Conservation (phyloP, 495 filamentous ascomycete genomes). For the Baudoinia panamericana region DNA sequence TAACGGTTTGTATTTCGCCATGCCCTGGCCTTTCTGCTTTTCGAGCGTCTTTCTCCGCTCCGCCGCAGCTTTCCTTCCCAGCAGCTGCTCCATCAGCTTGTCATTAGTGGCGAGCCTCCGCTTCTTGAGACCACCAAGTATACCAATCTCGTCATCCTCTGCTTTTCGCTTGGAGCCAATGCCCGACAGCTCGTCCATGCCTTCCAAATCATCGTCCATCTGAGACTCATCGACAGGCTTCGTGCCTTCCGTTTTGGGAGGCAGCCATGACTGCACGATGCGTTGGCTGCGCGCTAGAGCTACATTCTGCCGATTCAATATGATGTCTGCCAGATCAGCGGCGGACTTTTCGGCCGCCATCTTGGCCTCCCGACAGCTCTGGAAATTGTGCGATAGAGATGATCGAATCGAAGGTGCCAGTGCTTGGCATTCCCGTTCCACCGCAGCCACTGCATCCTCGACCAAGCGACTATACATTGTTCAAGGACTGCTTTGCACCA, state of each 20-base stretch:
- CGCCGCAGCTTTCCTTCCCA: constrained; percentile 32
- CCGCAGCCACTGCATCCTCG: too few species aligned
- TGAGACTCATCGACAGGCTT: constrained; percentile 17
- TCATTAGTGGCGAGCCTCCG: constrained; percentile 31
- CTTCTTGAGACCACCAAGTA: constrained; percentile 28
- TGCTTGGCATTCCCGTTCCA: too few species aligned
- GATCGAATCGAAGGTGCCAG: too few species aligned
- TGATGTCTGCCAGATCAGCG: constrained; percentile 29
- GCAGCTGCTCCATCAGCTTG: constrained; percentile 30
- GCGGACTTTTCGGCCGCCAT: too few species aligned
- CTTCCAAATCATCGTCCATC: constrained; percentile 31
- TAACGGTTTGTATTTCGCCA: not conserved
- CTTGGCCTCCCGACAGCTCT: not conserved
- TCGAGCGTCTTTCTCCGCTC: constrained; percentile 13
- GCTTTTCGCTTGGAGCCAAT: constrained; percentile 19
- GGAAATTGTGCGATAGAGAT: too few species aligned
- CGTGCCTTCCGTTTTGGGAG: constrained; percentile 27
- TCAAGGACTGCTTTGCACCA: too few species aligned
- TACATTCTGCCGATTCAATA: constrained; percentile 35
- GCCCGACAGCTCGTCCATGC: constrained; percentile 29
- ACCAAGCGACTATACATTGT: too few species aligned
- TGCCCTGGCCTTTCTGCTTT: too few species aligned
- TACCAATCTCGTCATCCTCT: constrained; percentile 33
- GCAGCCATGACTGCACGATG: constrained; percentile 39
- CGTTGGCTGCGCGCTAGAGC: constrained; percentile 33